These are phyloP conservation scores for Oryza longistaminata DNA, from an alignment of 176 grass and related monocot genomes.

Conservation along the genomic window DNA sequence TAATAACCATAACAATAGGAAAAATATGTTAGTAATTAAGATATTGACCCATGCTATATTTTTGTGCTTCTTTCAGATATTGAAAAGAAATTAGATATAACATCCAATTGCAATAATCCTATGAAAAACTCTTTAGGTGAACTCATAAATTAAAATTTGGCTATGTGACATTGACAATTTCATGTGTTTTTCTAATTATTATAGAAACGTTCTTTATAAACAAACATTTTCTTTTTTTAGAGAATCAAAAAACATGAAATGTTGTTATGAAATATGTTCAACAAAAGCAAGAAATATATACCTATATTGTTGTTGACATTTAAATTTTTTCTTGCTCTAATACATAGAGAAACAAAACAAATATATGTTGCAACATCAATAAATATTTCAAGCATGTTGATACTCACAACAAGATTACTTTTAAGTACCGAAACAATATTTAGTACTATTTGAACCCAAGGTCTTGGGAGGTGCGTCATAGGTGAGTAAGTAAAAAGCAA, in stretches of 20 bases:
- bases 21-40: neutral
- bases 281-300: neutral
- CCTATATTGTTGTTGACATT: neutral
- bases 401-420: constrained; percentile 41
- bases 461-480: constrained; percentile 38
- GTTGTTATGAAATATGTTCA: too few relatives aligned
- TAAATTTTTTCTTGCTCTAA: neutral
- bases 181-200: too few relatives aligned
- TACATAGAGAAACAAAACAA: too few relatives aligned
- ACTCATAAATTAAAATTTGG: too few relatives aligned
- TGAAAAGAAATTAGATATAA: neutral
- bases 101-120: neutral
- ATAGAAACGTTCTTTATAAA: too few relatives aligned
- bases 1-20: constrained; percentile 7
- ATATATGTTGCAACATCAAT: neutral
- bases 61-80: neutral
- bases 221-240: neutral
- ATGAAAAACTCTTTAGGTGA: neutral
- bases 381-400: neutral
- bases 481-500: constrained; percentile 46
- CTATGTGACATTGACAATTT: too few relatives aligned
- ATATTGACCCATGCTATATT: neutral
- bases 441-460: constrained; percentile 12
- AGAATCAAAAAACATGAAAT: neutral
- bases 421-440: constrained; percentile 52